Conservation (phyloP, 1,139 yeast species). For the Pneumocystis canis region DNA sequence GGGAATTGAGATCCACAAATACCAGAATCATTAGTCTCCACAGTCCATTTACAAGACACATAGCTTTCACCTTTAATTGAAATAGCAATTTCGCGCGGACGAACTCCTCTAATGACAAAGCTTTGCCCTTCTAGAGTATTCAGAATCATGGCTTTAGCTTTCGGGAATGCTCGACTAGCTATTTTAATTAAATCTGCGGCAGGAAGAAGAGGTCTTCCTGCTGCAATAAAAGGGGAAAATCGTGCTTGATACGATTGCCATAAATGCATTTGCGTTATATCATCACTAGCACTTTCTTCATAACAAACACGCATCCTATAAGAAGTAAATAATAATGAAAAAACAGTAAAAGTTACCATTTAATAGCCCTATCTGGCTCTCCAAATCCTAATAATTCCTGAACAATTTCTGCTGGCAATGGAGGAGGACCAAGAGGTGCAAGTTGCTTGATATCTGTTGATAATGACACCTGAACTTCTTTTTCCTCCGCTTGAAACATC, state of each 20-base stretch:
- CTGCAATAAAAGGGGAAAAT: constrained; percentile 42
- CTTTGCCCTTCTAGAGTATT: constrained; percentile 39
- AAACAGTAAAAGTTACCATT: constrained; percentile 39
- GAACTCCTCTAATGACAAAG: constrained; percentile 82
- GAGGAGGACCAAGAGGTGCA: constrained; percentile 50
- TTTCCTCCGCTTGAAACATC: constrained; percentile 6
- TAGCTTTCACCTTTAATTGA: constrained; percentile 23
- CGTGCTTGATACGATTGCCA: constrained; percentile 93
- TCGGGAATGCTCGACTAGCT: constrained; percentile 80
- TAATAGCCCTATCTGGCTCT: constrained; percentile 85
- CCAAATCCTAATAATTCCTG: constrained; percentile 47
- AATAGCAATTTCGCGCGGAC: constrained; percentile 43
- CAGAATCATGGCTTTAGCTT: constrained; percentile 87
- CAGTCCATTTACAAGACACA: constrained; percentile 16
- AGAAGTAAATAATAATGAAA: neutral
- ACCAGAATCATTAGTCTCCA: neutral
- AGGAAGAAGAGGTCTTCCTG: constrained; percentile 54
- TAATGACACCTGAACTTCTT: constrained; percentile 1
- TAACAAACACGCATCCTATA: constrained; percentile 62
- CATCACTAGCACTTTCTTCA: constrained; percentile 60
- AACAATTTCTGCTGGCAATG: constrained; percentile 44
- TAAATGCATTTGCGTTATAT: constrained; percentile 84
- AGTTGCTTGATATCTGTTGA: constrained; percentile 19
- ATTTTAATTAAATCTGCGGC: constrained; percentile 95
- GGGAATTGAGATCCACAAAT: constrained; percentile 14